A percentile compares a stretch with the other conserved stretches of the same genome.
These are phyloP conservation scores for Hansfordia pulvinata DNA, from an alignment of 2,329 filamentous ascomycete species.

Conservation along the genomic window DNA sequence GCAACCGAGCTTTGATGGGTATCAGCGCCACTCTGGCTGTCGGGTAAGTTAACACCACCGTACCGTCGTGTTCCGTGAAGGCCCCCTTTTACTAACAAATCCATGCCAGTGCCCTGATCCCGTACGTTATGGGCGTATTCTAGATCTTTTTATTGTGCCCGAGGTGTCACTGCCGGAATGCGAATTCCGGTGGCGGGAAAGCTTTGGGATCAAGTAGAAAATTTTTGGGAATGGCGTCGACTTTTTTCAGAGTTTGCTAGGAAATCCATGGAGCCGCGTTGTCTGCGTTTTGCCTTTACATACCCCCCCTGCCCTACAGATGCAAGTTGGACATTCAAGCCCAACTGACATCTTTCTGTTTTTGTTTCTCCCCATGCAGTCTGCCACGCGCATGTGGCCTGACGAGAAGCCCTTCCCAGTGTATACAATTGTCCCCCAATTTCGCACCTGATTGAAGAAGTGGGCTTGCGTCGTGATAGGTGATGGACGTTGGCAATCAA, in stretches of 20 bases:
- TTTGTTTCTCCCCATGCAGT: too few species aligned
- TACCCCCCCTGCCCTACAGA: too few species aligned
- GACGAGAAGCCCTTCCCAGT: too few species aligned
- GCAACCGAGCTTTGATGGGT: conserved; percentile 73
- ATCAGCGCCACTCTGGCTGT: conserved; percentile 77
- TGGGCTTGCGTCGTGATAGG: too few species aligned
- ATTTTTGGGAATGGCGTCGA: too few species aligned
- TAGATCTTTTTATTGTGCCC: conserved; percentile 11
- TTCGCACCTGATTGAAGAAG: too few species aligned
- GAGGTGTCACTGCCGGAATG: not conserved
- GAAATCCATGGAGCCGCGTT: not conserved
- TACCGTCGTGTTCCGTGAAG: not conserved
- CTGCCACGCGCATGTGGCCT: too few species aligned
- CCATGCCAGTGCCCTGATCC: conserved; percentile 27
- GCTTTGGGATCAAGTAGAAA: too few species aligned
- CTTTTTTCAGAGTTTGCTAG: not conserved
- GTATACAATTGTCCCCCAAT: too few species aligned
- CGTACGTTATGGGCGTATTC: conserved; percentile 37
- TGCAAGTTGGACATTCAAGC: not conserved
- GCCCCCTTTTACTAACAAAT: conserved; percentile 1
- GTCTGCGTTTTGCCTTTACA: not conserved
- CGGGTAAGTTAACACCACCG: conserved; percentile 52
- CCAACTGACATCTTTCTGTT: not conserved
- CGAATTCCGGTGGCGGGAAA: too few species aligned
- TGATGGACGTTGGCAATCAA: too few species aligned